Conservation (phyloP, 148 eudicot species). For the Linanthus parryae region DNA sequence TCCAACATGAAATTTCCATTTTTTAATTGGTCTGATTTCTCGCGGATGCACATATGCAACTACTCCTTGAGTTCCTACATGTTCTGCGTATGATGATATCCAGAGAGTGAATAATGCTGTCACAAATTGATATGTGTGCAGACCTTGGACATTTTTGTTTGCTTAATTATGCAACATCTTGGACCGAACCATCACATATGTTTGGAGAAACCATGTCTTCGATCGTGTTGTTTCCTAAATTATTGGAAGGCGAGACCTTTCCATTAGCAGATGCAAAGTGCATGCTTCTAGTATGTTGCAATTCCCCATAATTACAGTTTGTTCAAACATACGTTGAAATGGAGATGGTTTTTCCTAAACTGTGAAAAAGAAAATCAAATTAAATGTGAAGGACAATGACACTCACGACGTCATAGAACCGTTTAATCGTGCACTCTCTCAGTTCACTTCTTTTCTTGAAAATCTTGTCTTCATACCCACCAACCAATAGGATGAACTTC, state of each 20-base stretch:
- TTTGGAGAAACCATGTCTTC: no score
- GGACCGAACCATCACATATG: no score
- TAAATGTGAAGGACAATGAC: background rate
- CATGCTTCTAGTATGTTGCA: no score
- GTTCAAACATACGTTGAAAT: no score
- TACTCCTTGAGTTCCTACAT: constrained; percentile 28
- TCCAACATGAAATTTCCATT: constrained; percentile 22
- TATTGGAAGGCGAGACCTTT: no score
- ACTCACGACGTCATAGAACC: constrained; percentile 20
- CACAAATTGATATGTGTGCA: background rate
- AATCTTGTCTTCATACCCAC: constrained; percentile 25
- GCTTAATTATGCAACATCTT: no score
- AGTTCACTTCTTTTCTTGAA: constrained; percentile 27
- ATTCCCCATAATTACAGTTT: no score
- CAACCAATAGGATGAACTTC: constrained; percentile 35
- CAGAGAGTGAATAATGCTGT: background rate
- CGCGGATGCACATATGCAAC: constrained; percentile 9
- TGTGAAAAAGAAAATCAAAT: no score
- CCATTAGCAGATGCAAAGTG: no score
- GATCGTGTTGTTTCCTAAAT: no score
- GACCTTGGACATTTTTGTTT: background rate
- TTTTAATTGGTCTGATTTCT: constrained; percentile 20
- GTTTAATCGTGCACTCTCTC: constrained; percentile 20
- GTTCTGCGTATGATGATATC: constrained; percentile 17
- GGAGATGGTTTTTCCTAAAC: no score